phyloP scores from a whole-genome alignment of 768 basidiomycete genomes.

The Lenzites betulinus region DNA sequence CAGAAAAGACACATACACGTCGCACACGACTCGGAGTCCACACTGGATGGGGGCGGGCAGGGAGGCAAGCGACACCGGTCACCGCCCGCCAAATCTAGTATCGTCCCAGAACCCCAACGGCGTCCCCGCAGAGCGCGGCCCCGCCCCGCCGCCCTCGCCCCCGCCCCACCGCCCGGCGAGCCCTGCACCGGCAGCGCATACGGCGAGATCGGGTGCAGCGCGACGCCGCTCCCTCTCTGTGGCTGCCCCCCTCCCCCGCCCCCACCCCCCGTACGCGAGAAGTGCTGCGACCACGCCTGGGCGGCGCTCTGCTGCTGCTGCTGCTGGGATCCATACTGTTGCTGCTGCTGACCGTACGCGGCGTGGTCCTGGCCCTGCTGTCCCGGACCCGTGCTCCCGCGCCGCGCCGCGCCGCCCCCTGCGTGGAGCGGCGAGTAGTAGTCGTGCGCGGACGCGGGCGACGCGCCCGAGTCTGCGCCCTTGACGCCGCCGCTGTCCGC shows the following conservation, averaged over 20 bases:
- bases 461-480: conserved; percentile 34
- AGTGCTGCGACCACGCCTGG: conserved; percentile 8
- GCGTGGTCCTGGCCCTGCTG: neutral
- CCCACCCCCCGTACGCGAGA: conserved; percentile 2
- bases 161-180: conserved; percentile 10
- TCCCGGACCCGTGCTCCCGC: conserved; percentile 3
- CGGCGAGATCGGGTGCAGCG: conserved; percentile 12
- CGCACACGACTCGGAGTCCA: too few species aligned
- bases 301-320: conserved; percentile 5
- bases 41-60: too few species aligned
- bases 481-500: conserved; percentile 34
- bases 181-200: conserved; percentile 19
- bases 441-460: conserved; percentile 38
- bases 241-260: neutral
- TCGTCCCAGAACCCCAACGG: conserved; percentile 13
- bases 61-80: neutral
- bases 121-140: conserved; percentile 6
- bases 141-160: neutral
- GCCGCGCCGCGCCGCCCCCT: neutral
- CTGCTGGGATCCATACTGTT: conserved; percentile 2
- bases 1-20: too few species aligned
- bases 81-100: conserved; percentile 13
- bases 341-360: neutral
- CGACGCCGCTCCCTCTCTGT: too few species aligned
- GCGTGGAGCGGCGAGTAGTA: conserved; percentile 9